phyloP scores from a whole-genome alignment of 345 rosid species.

The Streptanthus diversifolius region DNA sequence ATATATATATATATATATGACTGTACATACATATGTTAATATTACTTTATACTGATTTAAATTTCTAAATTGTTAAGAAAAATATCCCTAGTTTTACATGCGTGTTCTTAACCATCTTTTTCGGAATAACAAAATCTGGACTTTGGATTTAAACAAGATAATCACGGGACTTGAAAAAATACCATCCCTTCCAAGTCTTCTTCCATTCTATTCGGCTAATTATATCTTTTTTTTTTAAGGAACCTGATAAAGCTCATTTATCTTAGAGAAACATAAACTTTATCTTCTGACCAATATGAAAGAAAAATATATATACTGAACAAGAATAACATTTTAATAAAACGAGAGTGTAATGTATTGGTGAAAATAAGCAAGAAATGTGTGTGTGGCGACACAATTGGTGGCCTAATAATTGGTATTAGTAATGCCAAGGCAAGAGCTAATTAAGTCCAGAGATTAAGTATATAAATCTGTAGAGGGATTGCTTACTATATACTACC shows the following conservation, averaged over 20 bases:
- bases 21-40: too few species aligned
- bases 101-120: too few species aligned
- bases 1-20: too few species aligned
- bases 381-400: conserved; percentile 16
- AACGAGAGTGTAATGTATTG: conserved; percentile 6
- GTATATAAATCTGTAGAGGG: conserved; percentile 18
- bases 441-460: conserved; percentile 7
- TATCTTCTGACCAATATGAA: background rate
- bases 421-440: conserved; percentile 1
- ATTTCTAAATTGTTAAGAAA: too few species aligned
- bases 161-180: background rate
- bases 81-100: too few species aligned
- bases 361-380: conserved; percentile 5
- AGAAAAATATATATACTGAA: background rate
- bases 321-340: background rate
- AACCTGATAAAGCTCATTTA: background rate
- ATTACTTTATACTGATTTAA: too few species aligned
- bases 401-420: conserved; percentile 11
- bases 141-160: too few species aligned
- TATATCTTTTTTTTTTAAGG: background rate
- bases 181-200: background rate
- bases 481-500: conserved; percentile 18
- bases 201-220: too few species aligned
- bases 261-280: background rate
- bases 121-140: too few species aligned